phyloP scores from a whole-genome alignment of 75 land plant species.

The Selaginella moellendorffii region DNA sequence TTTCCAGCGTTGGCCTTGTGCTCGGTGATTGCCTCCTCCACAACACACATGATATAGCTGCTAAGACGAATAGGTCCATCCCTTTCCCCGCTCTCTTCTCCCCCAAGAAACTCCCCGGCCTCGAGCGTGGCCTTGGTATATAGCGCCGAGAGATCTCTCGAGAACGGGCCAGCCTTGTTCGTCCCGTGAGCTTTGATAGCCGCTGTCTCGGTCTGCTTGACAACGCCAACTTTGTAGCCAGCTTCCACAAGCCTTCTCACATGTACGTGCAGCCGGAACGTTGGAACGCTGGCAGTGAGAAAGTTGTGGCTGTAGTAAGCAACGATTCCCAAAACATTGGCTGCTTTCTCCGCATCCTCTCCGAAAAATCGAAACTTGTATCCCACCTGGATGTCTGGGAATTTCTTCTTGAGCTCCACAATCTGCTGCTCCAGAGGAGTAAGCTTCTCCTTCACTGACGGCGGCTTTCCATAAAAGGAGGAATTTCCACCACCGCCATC shows the following conservation, averaged over 20 bases:
- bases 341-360: conserved; percentile 78
- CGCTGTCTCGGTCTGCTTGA: conserved; percentile 89
- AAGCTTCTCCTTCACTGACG: conserved; percentile 28
- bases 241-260: conserved; percentile 70
- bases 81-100: conserved; percentile 16
- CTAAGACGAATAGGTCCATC: conserved; percentile 26
- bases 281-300: conserved; percentile 81
- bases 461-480: conserved; percentile 17
- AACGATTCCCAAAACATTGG: conserved; percentile 67
- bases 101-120: conserved; percentile 69
- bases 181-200: conserved; percentile 77
- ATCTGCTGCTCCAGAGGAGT: conserved; percentile 91
- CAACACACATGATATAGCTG: conserved; percentile 75
- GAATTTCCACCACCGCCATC: conserved; percentile 12
- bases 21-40: conserved; percentile 34
- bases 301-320: conserved; percentile 73
- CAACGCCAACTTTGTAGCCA: conserved; percentile 96
- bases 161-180: conserved; percentile 60
- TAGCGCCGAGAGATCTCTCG: conserved; percentile 68
- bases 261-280: conserved; percentile 67
- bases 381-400: conserved; percentile 90
- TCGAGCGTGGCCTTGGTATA: conserved; percentile 84
- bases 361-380: conserved; percentile 87
- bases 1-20: not conserved
- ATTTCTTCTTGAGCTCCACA: conserved; percentile 52